Evolutionary conservation across 305 asterid genomes (phyloP).

Genomic region (Coffea humblotiana): DNA sequence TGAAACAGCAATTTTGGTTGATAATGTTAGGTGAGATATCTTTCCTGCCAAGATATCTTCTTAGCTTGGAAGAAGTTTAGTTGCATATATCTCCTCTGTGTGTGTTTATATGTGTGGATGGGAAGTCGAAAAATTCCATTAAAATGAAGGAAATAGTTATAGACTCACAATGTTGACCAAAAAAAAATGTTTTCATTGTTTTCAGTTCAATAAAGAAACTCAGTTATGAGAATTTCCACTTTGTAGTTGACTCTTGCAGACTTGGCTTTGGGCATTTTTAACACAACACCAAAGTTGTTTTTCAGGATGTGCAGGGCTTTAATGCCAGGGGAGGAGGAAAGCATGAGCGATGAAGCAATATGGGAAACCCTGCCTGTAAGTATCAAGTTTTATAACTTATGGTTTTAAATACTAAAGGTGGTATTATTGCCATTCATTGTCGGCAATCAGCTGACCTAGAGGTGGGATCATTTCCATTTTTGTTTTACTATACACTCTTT

Average conservation of each 20-base stretch:
- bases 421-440: not conserved
- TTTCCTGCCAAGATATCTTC: slow-evolving; percentile 15
- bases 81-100: not conserved
- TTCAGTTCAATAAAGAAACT: not conserved
- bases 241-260: not conserved
- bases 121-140: not conserved
- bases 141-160: not conserved
- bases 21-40: slow-evolving; percentile 70
- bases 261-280: slow-evolving; percentile 5
- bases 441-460: not conserved
- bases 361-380: slow-evolving; percentile 98
- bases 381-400: slow-evolving; percentile 5
- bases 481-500: not conserved
- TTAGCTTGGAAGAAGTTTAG: not conserved
- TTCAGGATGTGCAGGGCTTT: slow-evolving; percentile 90
- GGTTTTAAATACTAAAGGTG: not conserved
- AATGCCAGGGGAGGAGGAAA: slow-evolving; percentile 96
- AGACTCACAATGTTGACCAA: not conserved
- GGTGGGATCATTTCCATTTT: not conserved
- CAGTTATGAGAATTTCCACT: not conserved
- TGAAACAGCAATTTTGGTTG: slow-evolving; percentile 81
- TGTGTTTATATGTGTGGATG: not conserved
- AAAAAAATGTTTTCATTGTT: not conserved
- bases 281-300: not conserved
- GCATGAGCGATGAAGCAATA: slow-evolving; percentile 84